phyloP scores from a whole-genome alignment of 75 land plant genomes.

The Sequoia sempervirens region DNA sequence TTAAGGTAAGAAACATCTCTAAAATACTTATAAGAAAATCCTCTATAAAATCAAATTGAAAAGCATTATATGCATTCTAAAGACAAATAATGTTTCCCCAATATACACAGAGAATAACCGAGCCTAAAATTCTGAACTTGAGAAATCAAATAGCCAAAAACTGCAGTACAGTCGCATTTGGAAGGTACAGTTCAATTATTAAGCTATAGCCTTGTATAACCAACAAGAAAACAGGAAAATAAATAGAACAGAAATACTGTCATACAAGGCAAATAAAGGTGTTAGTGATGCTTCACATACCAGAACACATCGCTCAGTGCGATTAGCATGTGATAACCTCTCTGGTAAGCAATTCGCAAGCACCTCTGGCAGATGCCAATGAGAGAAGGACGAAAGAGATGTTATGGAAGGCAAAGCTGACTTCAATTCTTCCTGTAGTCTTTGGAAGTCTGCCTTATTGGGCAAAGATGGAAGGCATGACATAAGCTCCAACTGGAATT shows the following conservation, averaged over 20 bases:
- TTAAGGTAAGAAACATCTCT: not conserved
- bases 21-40: not conserved
- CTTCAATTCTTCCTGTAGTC: conserved; percentile 40
- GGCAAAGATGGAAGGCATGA: conserved; percentile 64
- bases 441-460: conserved; percentile 52
- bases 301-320: conserved; percentile 57
- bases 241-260: not conserved
- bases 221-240: not conserved
- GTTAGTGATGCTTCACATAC: conserved; percentile 22
- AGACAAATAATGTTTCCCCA: not conserved
- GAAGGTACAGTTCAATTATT: not conserved
- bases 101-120: not conserved
- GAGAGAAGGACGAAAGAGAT: conserved; percentile 44
- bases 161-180: not conserved
- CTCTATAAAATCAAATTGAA: not conserved
- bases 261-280: not conserved
- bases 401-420: conserved; percentile 38
- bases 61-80: not conserved
- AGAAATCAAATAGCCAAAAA: not conserved
- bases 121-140: not conserved
- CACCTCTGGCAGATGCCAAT: conserved; percentile 53
- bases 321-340: conserved; percentile 40
- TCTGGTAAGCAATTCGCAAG: conserved; percentile 62
- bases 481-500: conserved; percentile 43
- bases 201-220: not conserved